Percentiles rank a stretch among this genome's conserved stretches.
phyloP scores from a whole-genome alignment of 805 yeast species.

The Saccharomyces jurei region DNA sequence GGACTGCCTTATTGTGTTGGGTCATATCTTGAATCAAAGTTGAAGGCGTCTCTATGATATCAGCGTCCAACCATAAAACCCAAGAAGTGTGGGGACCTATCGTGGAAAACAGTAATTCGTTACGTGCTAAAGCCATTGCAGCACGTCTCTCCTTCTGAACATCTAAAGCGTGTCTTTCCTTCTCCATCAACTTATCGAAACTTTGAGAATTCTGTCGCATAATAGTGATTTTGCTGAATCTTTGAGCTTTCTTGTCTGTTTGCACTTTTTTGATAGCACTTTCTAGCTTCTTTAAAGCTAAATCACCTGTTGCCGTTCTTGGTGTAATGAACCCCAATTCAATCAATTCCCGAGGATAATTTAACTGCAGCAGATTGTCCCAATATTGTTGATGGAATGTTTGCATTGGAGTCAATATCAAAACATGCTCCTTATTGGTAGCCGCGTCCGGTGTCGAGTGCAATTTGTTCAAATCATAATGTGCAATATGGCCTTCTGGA shows the following conservation, averaged over 20 bases:
- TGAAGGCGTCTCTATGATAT: constrained; percentile 80
- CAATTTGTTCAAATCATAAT: constrained; percentile 75
- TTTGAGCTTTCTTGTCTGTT: constrained; percentile 48
- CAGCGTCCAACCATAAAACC: constrained; percentile 96
- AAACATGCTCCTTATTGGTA: constrained; percentile 69
- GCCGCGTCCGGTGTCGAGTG: constrained; percentile 66
- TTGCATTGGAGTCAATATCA: constrained; percentile 86
- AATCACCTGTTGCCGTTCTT: constrained; percentile 71
- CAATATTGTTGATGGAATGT: constrained; percentile 80
- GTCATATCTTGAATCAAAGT: constrained; percentile 82
- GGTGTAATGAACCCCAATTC: constrained; percentile 92
- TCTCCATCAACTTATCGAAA: constrained; percentile 65
- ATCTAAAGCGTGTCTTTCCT: constrained; percentile 78
- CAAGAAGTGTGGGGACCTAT: constrained; percentile 85
- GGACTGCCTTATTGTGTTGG: constrained; percentile 72
- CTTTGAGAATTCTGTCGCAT: constrained; percentile 85
- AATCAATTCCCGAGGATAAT: constrained; percentile 77
- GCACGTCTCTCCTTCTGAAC: constrained; percentile 86
- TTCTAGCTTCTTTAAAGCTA: constrained; percentile 64
- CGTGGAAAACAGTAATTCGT: constrained; percentile 82
- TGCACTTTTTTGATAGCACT: constrained; percentile 67
- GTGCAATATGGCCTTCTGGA: constrained; percentile 68
- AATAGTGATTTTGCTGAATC: constrained; percentile 78
- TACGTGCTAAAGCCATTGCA: constrained; percentile 90
- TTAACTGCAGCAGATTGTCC: constrained; percentile 66